These are phyloP conservation scores for Tulasnella sp. DNA, from an alignment of 768 basidiomycete species.

Conservation along the genomic window DNA sequence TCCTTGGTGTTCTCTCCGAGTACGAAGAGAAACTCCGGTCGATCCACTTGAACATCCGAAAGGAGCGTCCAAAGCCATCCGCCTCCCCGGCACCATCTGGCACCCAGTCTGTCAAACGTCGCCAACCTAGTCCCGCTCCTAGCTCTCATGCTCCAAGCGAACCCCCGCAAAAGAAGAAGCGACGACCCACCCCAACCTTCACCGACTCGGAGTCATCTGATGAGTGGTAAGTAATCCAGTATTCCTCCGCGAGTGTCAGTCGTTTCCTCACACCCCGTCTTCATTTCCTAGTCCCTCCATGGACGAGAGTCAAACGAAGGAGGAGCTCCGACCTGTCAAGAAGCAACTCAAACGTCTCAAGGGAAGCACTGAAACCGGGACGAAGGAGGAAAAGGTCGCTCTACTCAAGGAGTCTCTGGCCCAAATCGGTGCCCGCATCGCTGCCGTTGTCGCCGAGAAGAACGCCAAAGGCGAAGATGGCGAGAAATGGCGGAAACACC, in stretches of 20 bases:
- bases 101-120: slow-evolving; percentile 56
- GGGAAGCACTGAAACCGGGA: slow-evolving; percentile 86
- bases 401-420: slow-evolving; percentile 93
- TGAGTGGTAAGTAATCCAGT: slow-evolving; percentile 62
- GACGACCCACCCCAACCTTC: slow-evolving; percentile 92
- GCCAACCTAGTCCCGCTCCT: slow-evolving; percentile 59
- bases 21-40: slow-evolving; percentile 88
- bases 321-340: slow-evolving; percentile 93
- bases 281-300: slow-evolving; percentile 69
- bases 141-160: slow-evolving; percentile 26
- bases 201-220: slow-evolving; percentile 90
- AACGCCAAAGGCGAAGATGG: slow-evolving; percentile 74
- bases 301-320: slow-evolving; percentile 91
- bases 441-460: slow-evolving; percentile 71
- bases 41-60: slow-evolving; percentile 75
- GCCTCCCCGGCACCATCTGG: slow-evolving; percentile 28
- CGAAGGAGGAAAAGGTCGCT: slow-evolving; percentile 91
- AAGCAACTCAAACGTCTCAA: slow-evolving; percentile 98
- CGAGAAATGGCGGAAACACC: slow-evolving; percentile 84
- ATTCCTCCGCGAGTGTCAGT: neutral
- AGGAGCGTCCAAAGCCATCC: slow-evolving; percentile 57
- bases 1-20: slow-evolving; percentile 76
- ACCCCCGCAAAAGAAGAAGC: slow-evolving; percentile 62
- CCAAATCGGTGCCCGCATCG: slow-evolving; percentile 89
- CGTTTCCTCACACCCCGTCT: slow-evolving; percentile 20